Evolutionary conservation across 2,329 filamentous ascomycete species (phyloP), one percentile per base, ranked within the genome.

Genomic region (Drechslerella coelobrocha): DNA sequence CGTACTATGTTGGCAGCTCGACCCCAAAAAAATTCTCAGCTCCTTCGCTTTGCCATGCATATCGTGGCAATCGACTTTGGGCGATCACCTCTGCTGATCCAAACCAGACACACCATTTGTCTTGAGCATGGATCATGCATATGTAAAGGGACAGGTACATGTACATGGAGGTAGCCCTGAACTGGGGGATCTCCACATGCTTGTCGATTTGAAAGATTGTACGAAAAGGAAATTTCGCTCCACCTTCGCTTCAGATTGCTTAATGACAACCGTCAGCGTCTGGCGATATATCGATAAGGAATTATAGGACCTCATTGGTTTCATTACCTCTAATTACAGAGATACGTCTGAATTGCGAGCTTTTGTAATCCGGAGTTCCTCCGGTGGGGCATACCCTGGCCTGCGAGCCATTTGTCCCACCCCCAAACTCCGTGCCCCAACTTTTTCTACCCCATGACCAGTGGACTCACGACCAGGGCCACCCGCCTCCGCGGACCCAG

Each of bases 401-500:
- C 48, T 55, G 41, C 34, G 39, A 55, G 51, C 17, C 14, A 19
- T 39, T 63, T 43, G 41, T 24, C 53, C 60, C 60, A 63, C 60
- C 21, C 48, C 41, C 39, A 50, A 63, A 48, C 60, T 63, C 60
- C 60, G 60, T 47, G 48, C 51, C 60, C 59, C 50, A 63, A 55
- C 24, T 56, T 56, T 63, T 43, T 31, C 21, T 63, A 56, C 60
- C 51, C 60, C 60, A 55, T 55, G 60, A 55, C 41, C 41, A 47
- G 50, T 43, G 37, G 51, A 31, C 21, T 52, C 27, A 14, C 39
- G 51, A 56, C 60, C 26, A 50, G 60, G 60, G 59, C 59, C 12
- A 62, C 31, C 60, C 60, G 23, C 43, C 55, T 51, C 27, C 31
- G 37, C 53, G 50, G 50, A 39, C 21, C 51, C 51, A 41, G 23